These are phyloP conservation scores for Tulasnella sp. DNA, from an alignment of 768 basidiomycete genomes.

Conservation along the genomic window DNA sequence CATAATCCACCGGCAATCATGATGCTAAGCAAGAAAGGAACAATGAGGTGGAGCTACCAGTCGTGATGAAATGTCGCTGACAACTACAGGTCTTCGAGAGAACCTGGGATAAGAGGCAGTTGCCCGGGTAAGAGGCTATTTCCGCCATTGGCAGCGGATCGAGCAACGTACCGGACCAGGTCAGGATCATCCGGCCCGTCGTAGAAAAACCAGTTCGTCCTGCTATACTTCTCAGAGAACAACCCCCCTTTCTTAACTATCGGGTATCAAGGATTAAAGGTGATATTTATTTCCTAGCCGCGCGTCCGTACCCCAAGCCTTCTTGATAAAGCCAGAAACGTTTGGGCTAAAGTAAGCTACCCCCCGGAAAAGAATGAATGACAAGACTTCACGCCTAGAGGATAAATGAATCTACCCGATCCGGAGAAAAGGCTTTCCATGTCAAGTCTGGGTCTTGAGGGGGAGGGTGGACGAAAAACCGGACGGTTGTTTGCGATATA, in stretches of 20 bases:
- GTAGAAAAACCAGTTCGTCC: slow-evolving; percentile 19
- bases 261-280: neutral
- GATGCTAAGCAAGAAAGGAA: neutral
- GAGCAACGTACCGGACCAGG: neutral
- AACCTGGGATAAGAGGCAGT: neutral
- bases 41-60: neutral
- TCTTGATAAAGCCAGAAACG: slow-evolving; percentile 7
- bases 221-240: slow-evolving; percentile 13
- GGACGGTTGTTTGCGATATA: neutral
- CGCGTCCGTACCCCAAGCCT: slow-evolving; percentile 2
- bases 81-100: neutral
- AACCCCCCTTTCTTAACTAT: neutral
- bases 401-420: neutral
- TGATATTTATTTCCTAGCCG: neutral
- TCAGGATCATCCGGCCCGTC: slow-evolving; percentile 9
- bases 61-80: neutral
- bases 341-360: slow-evolving; percentile 17
- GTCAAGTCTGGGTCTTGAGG: neutral
- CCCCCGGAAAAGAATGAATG: neutral
- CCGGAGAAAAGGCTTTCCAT: neutral
- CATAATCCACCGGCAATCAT: slow-evolving; percentile 19
- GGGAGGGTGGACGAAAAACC: neutral
- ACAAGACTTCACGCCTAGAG: neutral
- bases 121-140: no score
- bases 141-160: no score